Conservation (phyloP, 768 basidiomycete species). For the Termitomyces sp. region DNA sequence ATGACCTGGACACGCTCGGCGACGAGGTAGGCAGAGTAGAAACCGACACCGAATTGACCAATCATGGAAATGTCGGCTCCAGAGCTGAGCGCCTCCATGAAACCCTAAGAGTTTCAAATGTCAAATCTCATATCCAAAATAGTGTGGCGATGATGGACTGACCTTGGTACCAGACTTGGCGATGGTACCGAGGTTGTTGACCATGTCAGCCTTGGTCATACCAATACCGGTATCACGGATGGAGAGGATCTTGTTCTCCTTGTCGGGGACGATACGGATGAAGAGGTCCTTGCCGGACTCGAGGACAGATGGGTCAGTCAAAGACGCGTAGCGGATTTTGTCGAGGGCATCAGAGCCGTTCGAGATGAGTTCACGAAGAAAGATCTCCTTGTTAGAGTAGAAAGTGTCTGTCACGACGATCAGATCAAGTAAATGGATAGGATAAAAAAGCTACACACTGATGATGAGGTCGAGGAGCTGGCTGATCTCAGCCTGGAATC, state of each 20-base stretch:
- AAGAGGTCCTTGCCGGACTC: constrained; percentile 88
- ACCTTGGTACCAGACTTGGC: constrained; percentile 94
- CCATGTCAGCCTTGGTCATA: constrained; percentile 99
- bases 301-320: constrained; percentile 89
- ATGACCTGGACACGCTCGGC: constrained; percentile 98
- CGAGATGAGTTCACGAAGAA: constrained; percentile 97
- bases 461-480: constrained; percentile 98
- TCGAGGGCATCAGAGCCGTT: constrained; percentile 98
- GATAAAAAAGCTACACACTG: constrained; percentile 48
- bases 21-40: constrained; percentile 99
- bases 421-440: not conserved
- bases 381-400: constrained; percentile 99
- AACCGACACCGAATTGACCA: constrained; percentile 99
- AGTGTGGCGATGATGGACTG: constrained; percentile 8
- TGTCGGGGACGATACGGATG: constrained; percentile 94
- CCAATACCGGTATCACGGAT: constrained; percentile 97
- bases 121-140: constrained; percentile 7
- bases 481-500: constrained; percentile 99
- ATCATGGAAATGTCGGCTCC: constrained; percentile 95
- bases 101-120: constrained; percentile 62
- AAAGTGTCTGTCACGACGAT: constrained; percentile 72
- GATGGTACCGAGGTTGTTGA: constrained; percentile 97
- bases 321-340: constrained; percentile 95
- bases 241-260: constrained; percentile 87
- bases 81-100: constrained; percentile 97